Evolutionary conservation across 805 yeast species (phyloP).

Genomic region (Yarrowia keelungensis): DNA sequence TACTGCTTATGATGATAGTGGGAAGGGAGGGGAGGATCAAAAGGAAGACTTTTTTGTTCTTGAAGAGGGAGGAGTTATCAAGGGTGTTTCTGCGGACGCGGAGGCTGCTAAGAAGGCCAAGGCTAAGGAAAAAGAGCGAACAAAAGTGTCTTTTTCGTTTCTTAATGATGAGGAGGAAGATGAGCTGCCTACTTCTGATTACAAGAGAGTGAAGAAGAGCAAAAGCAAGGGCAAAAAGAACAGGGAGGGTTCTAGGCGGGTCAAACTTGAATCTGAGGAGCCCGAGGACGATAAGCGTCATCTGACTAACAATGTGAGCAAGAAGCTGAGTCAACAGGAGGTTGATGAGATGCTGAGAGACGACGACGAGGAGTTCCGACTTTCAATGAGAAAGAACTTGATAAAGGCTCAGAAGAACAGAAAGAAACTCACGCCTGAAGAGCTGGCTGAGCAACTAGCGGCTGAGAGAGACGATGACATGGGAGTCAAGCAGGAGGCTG

Average conservation of each 20-base stretch:
- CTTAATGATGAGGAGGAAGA: slow-evolving; percentile 42
- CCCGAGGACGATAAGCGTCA: slow-evolving; percentile 44
- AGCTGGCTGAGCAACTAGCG: slow-evolving; percentile 53
- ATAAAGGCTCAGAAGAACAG: slow-evolving; percentile 45
- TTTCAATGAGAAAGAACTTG: slow-evolving; percentile 46
- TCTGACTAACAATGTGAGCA: slow-evolving; percentile 25
- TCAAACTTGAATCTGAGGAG: slow-evolving; percentile 52
- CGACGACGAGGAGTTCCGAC: slow-evolving; percentile 53
- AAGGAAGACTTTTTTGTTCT: slow-evolving; percentile 47
- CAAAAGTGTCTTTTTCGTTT: slow-evolving; percentile 45
- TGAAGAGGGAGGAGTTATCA: slow-evolving; percentile 50
- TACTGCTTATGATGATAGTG: slow-evolving; percentile 44
- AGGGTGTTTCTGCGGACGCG: slow-evolving; percentile 42
- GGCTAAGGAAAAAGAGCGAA: slow-evolving; percentile 42
- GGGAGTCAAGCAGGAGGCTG: slow-evolving; percentile 36
- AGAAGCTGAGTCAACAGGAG: slow-evolving; percentile 47
- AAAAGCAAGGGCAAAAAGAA: slow-evolving; percentile 57
- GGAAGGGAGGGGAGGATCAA: slow-evolving; percentile 47
- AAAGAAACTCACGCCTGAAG: slow-evolving; percentile 43
- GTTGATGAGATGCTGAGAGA: slow-evolving; percentile 49
- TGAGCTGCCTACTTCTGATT: slow-evolving; percentile 45
- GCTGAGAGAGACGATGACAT: slow-evolving; percentile 46
- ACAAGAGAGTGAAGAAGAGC: slow-evolving; percentile 47
- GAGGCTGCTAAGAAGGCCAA: slow-evolving; percentile 36
- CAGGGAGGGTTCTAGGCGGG: slow-evolving; percentile 52